Evolutionary conservation across 768 basidiomycete species (phyloP), one percentile per base, ranked within the genome.

Genomic region (Tulasnella sp.): DNA sequence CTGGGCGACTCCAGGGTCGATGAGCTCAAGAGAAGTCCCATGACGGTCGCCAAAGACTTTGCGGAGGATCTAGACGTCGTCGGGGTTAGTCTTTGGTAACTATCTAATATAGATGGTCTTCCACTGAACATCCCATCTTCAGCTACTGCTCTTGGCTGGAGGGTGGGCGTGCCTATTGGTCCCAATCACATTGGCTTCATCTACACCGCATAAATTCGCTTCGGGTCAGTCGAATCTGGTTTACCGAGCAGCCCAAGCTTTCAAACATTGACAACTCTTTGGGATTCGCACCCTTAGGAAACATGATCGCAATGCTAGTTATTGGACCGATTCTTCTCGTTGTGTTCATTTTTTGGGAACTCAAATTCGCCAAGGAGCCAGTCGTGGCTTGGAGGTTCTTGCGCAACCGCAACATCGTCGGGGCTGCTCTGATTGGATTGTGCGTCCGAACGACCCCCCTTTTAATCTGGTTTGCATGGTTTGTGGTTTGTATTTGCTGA

Each of bases 371-470:
- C 15, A 72, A 71, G 23, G 72, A 73, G 53, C 86, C 86, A 1
- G 78, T 88, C 49, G 71, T 86, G 23, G 77, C 85, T 10, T 72
- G 73, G 17, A 76, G 81, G 19, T 84, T 86, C 72, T 69, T 81
- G 59, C 64, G 66, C 32, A 85, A 84, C 64, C 71, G 73, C n/a
- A 80, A 76, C 26, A 79, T 87, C 15, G 70, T 84, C 13, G 75
- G 79, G 13, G 79, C 82, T 1, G 73, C 78, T 21, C 62, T 80
- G 24, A 81, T 88, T 62, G 84, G 82, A 17, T 82, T 80, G 51
- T 76, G 82, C 45, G 82, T 84, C 65, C 83, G n/a, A n/a, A n/a
- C n/a, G n/a, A n/a, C n/a, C 83, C 62, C 80, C 83, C 42, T 63
- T 63, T 74, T 67, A n/a, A n/a, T 4, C 11, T 21, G n/a, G n/a